Evolutionary conservation across 2,329 filamentous ascomycete species (phyloP).

Genomic region (Fusarium sp.): DNA sequence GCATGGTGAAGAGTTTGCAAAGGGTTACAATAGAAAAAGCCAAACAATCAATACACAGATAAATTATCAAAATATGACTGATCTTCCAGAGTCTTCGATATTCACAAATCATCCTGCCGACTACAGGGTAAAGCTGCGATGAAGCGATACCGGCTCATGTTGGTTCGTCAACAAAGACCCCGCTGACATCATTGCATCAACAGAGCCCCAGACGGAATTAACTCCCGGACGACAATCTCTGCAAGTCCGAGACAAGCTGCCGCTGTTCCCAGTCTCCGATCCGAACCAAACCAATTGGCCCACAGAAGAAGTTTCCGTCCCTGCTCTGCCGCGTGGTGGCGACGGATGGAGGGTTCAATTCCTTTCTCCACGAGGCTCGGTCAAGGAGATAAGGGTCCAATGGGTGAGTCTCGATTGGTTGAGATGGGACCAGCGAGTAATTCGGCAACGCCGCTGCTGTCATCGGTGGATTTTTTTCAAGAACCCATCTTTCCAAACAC

Average conservation of each 20-base stretch:
- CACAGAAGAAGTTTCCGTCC: neutral
- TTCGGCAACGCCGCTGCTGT: slow-evolving; percentile 22
- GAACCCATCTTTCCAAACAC: slow-evolving; percentile 10
- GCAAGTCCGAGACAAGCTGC: slow-evolving; percentile 11
- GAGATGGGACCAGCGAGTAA: slow-evolving; percentile 26
- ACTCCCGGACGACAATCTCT: slow-evolving; percentile 9
- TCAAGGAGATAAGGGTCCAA: neutral
- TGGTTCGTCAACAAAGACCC: neutral
- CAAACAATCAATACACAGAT: neutral
- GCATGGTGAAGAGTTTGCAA: neutral
- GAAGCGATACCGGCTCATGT: slow-evolving; percentile 1
- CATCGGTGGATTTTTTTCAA: slow-evolving; percentile 35
- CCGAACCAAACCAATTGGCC: slow-evolving; percentile 4
- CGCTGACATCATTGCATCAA: slow-evolving; percentile 10
- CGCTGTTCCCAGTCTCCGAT: slow-evolving; percentile 7
- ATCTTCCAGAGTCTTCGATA: neutral
- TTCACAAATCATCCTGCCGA: neutral
- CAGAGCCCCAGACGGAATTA: neutral
- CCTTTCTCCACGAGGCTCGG: slow-evolving; percentile 1
- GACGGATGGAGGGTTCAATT: slow-evolving; percentile 5
- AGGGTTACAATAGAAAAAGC: neutral
- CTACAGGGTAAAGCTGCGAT: neutral
- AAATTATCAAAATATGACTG: neutral
- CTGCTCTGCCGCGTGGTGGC: slow-evolving; percentile 19
- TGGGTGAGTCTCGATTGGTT: slow-evolving; percentile 13